Evolutionary conservation across 176 grass and related monocot genomes (phyloP).

Genomic region (Coix lacrymajobi): DNA sequence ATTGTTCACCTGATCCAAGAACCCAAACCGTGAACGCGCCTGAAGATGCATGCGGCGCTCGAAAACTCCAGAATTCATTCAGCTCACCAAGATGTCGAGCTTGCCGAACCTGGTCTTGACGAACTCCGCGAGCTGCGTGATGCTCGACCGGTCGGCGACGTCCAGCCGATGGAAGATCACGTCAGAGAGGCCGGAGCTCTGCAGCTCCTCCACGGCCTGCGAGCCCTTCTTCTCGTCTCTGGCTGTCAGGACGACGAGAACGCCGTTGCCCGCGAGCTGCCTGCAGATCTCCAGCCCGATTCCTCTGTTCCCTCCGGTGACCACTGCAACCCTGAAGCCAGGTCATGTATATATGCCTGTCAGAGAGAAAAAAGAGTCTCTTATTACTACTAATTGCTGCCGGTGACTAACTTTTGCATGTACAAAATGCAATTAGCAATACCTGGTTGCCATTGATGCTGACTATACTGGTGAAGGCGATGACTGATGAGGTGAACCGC

Average conservation of each 20-base stretch:
- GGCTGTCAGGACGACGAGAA: constrained; percentile 40
- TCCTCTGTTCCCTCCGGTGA: constrained; percentile 49
- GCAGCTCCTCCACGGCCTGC: constrained; percentile 23
- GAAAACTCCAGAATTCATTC: neutral
- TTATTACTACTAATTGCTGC: neutral
- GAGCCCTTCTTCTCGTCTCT: constrained; percentile 36
- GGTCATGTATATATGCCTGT: neutral
- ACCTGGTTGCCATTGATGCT: constrained; percentile 23
- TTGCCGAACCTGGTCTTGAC: constrained; percentile 30
- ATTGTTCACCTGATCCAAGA: constrained; percentile 42
- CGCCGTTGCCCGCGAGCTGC: constrained; percentile 37
- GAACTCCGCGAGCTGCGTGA: constrained; percentile 32
- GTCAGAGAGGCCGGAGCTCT: neutral
- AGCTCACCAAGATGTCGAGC: constrained; percentile 39
- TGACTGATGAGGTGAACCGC: neutral
- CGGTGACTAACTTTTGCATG: neutral
- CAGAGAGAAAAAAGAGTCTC: neutral
- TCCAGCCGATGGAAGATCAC: constrained; percentile 48
- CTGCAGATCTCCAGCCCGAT: constrained; percentile 50
- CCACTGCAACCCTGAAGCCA: constrained; percentile 30
- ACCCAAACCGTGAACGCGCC: neutral
- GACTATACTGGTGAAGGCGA: neutral
- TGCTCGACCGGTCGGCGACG: constrained; percentile 14
- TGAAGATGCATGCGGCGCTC: neutral
- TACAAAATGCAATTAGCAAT: neutral